Percentiles rank a stretch among this genome's conserved stretches.
These are phyloP conservation scores for Gossypium anomalum DNA, from an alignment of 345 rosid genomes.

Conservation along the genomic window DNA sequence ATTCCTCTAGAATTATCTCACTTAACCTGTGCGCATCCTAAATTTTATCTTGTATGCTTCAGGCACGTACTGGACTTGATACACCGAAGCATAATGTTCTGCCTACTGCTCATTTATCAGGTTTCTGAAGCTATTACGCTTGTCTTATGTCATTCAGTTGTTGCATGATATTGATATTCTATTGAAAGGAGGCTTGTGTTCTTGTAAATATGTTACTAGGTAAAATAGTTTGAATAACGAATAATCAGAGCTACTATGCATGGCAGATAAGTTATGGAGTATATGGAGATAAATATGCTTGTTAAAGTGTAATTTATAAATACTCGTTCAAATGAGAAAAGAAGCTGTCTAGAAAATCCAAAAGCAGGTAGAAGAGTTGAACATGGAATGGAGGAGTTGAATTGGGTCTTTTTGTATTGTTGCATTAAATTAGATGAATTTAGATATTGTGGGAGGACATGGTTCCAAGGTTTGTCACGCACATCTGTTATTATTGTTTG, in stretches of 20 bases:
- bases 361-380: not conserved
- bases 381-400: not conserved
- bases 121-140: slow-evolving; percentile 25
- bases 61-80: slow-evolving; percentile 43
- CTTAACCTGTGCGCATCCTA: not conserved
- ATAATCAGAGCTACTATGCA: not conserved
- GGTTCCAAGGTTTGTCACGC: not conserved
- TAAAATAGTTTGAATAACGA: not conserved
- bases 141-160: not conserved
- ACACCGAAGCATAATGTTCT: slow-evolving; percentile 39
- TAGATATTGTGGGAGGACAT: not conserved
- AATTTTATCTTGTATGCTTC: slow-evolving; percentile 18
- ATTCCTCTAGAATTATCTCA: slow-evolving; percentile 9
- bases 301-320: not conserved
- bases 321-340: not conserved
- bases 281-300: not conserved
- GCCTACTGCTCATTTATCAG: slow-evolving; percentile 46
- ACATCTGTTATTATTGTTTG: slow-evolving; percentile 1
- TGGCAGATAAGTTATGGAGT: not conserved
- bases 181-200: not conserved
- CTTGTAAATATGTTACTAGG: not conserved
- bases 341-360: not conserved
- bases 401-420: not conserved
- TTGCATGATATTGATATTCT: not conserved
- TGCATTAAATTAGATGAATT: not conserved